These are phyloP conservation scores for Tolypocladium album DNA, from an alignment of 2,329 filamentous ascomycete species.

Conservation along the genomic window DNA sequence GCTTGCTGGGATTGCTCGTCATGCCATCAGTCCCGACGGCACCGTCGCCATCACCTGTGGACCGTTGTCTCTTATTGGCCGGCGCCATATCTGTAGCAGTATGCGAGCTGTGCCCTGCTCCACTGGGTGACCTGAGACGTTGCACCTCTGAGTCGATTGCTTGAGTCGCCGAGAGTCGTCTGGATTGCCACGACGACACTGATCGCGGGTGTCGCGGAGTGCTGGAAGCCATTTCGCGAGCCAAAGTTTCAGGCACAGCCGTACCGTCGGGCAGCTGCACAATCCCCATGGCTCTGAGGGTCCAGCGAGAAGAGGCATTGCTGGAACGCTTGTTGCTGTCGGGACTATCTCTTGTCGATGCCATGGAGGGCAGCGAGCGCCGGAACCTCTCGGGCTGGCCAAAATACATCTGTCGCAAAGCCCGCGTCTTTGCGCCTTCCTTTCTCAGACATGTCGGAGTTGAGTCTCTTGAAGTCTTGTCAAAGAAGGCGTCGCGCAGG, in stretches of 20 bases:
- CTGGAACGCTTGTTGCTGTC: slow-evolving; percentile 18
- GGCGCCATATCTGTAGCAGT: background rate
- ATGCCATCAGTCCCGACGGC: background rate
- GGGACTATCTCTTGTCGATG: slow-evolving; percentile 14
- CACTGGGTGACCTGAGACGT: slow-evolving; percentile 3
- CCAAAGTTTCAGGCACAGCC: slow-evolving; percentile 40
- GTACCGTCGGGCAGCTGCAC: slow-evolving; percentile 43
- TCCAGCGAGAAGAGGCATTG: slow-evolving; percentile 32
- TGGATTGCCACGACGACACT: background rate
- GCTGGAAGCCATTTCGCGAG: slow-evolving; percentile 24
- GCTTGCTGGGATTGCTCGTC: background rate
- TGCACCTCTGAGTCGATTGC: slow-evolving; percentile 1
- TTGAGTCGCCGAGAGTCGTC: background rate
- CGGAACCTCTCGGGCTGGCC: slow-evolving; percentile 22
- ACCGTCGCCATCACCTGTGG: slow-evolving; percentile 4
- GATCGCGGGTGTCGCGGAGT: slow-evolving; percentile 1
- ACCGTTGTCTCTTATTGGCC: slow-evolving; percentile 12
- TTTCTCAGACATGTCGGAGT: slow-evolving; percentile 5
- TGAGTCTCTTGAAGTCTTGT: background rate
- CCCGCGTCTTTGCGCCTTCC: slow-evolving; percentile 22
- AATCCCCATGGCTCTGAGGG: slow-evolving; percentile 38
- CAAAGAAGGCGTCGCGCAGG: slow-evolving; percentile 14
- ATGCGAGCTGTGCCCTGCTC: background rate
- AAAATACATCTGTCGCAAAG: slow-evolving; percentile 22
- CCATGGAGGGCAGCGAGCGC: slow-evolving; percentile 26